Evolutionary conservation across 2,329 filamentous ascomycete species (phyloP).

Genomic region (Ophiostoma quercus): DNA sequence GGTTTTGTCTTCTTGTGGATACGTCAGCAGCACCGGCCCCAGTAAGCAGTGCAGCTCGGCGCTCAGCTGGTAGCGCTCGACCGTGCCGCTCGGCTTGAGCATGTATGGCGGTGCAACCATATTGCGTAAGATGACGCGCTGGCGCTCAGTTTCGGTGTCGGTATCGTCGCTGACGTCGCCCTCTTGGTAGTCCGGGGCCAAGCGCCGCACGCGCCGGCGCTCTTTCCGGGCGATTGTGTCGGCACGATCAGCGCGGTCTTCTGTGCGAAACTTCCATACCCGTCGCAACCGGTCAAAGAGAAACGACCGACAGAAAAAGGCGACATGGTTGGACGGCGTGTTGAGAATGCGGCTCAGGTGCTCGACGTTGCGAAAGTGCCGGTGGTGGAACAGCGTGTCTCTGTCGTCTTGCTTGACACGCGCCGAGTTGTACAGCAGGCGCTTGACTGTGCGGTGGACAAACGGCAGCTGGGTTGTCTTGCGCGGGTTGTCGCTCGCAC

Average conservation of each 20-base stretch:
- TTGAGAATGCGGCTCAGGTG: conserved; percentile 44
- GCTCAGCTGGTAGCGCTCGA: conserved; percentile 53
- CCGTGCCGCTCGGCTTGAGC: conserved; percentile 30
- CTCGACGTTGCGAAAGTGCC: conserved; percentile 44
- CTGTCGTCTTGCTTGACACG: conserved; percentile 33
- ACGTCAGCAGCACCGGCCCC: conserved; percentile 52
- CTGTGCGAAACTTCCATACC: neutral
- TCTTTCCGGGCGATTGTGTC: neutral
- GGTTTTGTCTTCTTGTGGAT: conserved; percentile 33
- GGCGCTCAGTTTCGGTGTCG: neutral
- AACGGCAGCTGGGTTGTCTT: conserved; percentile 47
- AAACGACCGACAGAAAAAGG: conserved; percentile 60
- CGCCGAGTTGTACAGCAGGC: conserved; percentile 44
- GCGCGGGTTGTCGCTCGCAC: conserved; percentile 33
- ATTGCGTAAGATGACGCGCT: neutral
- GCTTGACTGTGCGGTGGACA: conserved; percentile 43
- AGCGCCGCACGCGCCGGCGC: neutral
- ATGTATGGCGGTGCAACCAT: conserved; percentile 15
- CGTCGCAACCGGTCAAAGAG: conserved; percentile 48
- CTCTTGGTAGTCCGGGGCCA: neutral
- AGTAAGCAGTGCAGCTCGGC: conserved; percentile 67
- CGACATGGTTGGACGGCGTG: conserved; percentile 47
- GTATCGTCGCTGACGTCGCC: conserved; percentile 1
- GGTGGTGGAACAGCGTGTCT: conserved; percentile 31
- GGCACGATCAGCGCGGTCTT: neutral